Percentiles rank a stretch among this genome's conserved stretches.
Evolutionary conservation across 2,329 filamentous ascomycete genomes (phyloP).

Genomic region (Phaeosphaeriaceae sp.): DNA sequence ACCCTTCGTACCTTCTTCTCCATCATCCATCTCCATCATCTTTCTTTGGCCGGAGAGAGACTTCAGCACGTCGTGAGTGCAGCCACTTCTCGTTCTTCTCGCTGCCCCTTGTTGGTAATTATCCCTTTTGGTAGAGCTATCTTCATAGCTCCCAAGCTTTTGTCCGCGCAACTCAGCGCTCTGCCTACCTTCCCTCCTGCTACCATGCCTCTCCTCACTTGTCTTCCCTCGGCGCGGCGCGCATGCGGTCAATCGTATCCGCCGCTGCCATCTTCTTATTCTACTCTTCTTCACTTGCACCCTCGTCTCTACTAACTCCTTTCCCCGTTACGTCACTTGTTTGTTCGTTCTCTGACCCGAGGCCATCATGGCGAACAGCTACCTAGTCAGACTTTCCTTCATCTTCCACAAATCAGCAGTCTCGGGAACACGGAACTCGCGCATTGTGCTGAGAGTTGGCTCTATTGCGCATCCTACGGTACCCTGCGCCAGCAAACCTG

Average conservation of each 20-base stretch:
- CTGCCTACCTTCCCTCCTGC: constrained; percentile 37
- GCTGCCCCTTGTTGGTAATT: constrained; percentile 36
- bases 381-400: constrained; percentile 36
- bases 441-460: constrained; percentile 25
- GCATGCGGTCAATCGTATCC: constrained; percentile 42
- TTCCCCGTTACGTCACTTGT: constrained; percentile 38
- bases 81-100: constrained; percentile 37
- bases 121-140: constrained; percentile 37
- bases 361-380: constrained; percentile 53
- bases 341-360: constrained; percentile 49
- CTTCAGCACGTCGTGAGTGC: constrained; percentile 50
- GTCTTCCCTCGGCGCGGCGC: constrained; percentile 39
- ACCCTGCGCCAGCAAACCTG: constrained; percentile 16
- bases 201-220: constrained; percentile 35
- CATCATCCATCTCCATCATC: constrained; percentile 31
- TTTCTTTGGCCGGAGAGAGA: constrained; percentile 26
- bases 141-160: constrained; percentile 41
- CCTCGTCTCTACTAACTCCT: constrained; percentile 36
- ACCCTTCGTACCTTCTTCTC: constrained; percentile 30
- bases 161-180: constrained; percentile 39
- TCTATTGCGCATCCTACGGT: constrained; percentile 15
- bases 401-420: constrained; percentile 21
- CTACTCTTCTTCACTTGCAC: constrained; percentile 19
- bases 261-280: constrained; percentile 37
- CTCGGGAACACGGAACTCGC: constrained; percentile 14